Evolutionary conservation across 805 yeast species (phyloP).

Genomic region (Lipomyces kockii): DNA sequence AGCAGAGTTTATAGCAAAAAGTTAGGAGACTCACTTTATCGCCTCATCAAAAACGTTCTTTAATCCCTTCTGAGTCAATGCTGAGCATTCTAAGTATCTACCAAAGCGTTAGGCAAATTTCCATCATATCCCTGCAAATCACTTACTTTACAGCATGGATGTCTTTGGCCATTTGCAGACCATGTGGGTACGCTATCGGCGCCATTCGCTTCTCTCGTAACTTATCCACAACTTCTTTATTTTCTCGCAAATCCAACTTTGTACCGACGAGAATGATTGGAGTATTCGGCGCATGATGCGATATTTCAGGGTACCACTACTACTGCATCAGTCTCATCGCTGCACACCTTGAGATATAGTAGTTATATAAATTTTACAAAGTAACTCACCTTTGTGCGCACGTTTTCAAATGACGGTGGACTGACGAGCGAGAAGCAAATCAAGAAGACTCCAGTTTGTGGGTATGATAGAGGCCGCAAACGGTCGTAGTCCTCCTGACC

Average conservation of each 20-base stretch:
- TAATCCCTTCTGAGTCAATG: conserved; percentile 85
- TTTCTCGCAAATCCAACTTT: conserved; percentile 84
- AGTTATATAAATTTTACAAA: not conserved
- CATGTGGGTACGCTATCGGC: conserved; percentile 68
- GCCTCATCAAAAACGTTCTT: conserved; percentile 84
- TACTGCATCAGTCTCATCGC: not conserved
- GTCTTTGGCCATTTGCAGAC: conserved; percentile 67
- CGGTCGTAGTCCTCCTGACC: conserved; percentile 93
- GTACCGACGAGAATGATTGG: conserved; percentile 81
- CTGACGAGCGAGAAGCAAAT: conserved; percentile 84
- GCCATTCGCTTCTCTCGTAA: conserved; percentile 63
- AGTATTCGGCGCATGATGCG: conserved; percentile 76
- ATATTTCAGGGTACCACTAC: conserved; percentile 81
- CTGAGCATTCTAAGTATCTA: conserved; percentile 74
- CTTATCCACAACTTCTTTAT: conserved; percentile 68
- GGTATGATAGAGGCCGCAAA: conserved; percentile 85
- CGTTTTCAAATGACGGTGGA: conserved; percentile 79
- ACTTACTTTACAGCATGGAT: conserved; percentile 69
- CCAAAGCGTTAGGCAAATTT: not conserved
- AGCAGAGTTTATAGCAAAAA: not conserved
- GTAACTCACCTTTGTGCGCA: conserved; percentile 58
- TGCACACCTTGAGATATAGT: not conserved
- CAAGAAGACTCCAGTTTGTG: conserved; percentile 87
- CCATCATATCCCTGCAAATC: not conserved
- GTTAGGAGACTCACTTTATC: conserved; percentile 59